These are phyloP conservation scores for Lactarius quietus DNA, from an alignment of 768 basidiomycete genomes.

Conservation along the genomic window DNA sequence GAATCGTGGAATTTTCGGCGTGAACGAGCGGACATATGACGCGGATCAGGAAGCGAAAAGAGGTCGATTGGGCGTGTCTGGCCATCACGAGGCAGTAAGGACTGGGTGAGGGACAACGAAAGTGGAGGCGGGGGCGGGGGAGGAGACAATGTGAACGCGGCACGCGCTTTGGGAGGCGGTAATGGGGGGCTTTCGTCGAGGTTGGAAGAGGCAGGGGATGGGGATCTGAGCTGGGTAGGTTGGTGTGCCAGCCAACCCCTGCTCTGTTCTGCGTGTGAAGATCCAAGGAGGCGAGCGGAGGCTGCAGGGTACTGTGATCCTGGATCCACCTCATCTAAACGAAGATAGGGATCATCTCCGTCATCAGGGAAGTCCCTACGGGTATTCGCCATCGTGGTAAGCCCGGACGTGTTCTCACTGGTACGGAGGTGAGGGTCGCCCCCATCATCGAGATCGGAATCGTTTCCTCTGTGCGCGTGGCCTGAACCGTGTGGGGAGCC, in stretches of 20 bases:
- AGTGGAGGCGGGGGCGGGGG: constrained; percentile 46
- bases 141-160: constrained; percentile 35
- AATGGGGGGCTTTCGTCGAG: constrained; percentile 44
- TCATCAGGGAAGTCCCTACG: constrained; percentile 38
- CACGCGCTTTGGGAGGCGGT: constrained; percentile 42
- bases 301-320: constrained; percentile 36
- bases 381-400: constrained; percentile 31
- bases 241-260: constrained; percentile 70
- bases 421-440: constrained; percentile 72
- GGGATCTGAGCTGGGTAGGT: constrained; percentile 57
- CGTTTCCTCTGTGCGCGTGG: constrained; percentile 32
- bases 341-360: constrained; percentile 74
- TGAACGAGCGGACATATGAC: constrained; percentile 51
- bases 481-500: constrained; percentile 50
- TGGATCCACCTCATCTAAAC: constrained; percentile 64
- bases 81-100: constrained; percentile 73
- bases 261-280: constrained; percentile 40
- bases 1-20: constrained; percentile 74
- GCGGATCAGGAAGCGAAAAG: constrained; percentile 75
- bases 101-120: constrained; percentile 73
- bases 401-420: constrained; percentile 34
- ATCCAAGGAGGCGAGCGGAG: constrained; percentile 38
- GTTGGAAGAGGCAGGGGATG: constrained; percentile 38
- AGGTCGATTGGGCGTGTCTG: constrained; percentile 58
- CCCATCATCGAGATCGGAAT: constrained; percentile 60